phyloP scores from a whole-genome alignment of 208 protist species.

The Blechomonas ayalai region DNA sequence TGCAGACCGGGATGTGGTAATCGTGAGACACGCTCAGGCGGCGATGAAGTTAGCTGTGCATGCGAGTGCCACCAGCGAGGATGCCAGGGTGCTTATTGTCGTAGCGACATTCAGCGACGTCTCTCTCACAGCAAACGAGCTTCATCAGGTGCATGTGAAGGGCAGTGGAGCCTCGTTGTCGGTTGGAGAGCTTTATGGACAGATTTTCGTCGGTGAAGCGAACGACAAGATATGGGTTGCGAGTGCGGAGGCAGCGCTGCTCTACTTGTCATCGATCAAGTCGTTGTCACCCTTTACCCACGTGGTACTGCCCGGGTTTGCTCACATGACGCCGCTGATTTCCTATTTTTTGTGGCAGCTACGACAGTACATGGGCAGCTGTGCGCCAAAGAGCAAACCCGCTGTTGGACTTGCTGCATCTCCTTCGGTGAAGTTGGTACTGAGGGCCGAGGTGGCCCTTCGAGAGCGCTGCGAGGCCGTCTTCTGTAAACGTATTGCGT shows the following conservation, averaged over 20 bases:
- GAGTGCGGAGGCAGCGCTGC: constrained; percentile 62
- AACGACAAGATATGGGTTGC: constrained; percentile 64
- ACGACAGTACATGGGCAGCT: constrained; percentile 58
- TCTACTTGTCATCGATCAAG: constrained; percentile 55
- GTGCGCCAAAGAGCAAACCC: too few species aligned
- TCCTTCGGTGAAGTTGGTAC: too few species aligned
- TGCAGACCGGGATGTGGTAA: constrained; percentile 29
- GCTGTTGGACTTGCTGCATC: too few species aligned
- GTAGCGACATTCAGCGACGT: constrained; percentile 77
- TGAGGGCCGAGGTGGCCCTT: too few species aligned
- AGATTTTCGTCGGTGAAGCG: constrained; percentile 37
- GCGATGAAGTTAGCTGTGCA: constrained; percentile 44
- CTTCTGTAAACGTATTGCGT: constrained; percentile 12
- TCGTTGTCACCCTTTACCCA: constrained; percentile 80
- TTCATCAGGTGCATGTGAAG: constrained; percentile 21
- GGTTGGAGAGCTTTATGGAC: constrained; percentile 61
- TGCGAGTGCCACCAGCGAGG: too few species aligned
- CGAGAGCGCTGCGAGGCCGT: too few species aligned
- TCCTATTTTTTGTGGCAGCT: constrained; percentile 58
- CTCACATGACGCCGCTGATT: constrained; percentile 46
- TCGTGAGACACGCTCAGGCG: constrained; percentile 31
- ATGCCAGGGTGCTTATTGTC: constrained; percentile 65
- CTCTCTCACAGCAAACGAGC: constrained; percentile 24
- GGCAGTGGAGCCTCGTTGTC: constrained; percentile 1
- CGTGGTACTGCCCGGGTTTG: constrained; percentile 60